Evolutionary conservation across 1,284 basidiomycete genomes (phyloP).

Genomic region (Boletus sp.): DNA sequence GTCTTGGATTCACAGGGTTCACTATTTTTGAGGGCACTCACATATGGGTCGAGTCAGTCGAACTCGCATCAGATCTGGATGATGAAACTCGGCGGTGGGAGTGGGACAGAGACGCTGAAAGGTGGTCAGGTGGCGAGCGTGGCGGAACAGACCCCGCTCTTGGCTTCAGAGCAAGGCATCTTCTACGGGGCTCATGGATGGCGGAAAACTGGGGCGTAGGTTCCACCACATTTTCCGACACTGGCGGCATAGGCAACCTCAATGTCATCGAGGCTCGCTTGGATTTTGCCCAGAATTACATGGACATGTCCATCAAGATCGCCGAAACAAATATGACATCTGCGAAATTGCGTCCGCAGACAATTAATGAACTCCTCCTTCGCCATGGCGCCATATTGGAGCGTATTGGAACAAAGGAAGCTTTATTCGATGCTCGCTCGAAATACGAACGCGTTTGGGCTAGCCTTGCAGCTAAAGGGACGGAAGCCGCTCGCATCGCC

Average conservation of each 20-base stretch:
- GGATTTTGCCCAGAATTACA: slow-evolving; percentile 53
- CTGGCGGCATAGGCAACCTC: slow-evolving; percentile 39
- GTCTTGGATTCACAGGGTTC: slow-evolving; percentile 40
- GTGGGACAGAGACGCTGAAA: slow-evolving; percentile 70
- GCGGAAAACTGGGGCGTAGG: slow-evolving; percentile 71
- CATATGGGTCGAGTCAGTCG: slow-evolving; percentile 66
- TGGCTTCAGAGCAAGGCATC: slow-evolving; percentile 64
- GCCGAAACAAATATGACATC: slow-evolving; percentile 41
- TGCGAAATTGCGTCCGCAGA: slow-evolving; percentile 47
- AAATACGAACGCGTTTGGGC: slow-evolving; percentile 68
- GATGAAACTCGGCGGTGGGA: slow-evolving; percentile 60
- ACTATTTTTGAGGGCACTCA: slow-evolving; percentile 61
- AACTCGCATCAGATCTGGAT: slow-evolving; percentile 53
- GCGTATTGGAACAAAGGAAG: slow-evolving; percentile 57
- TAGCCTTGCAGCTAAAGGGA: slow-evolving; percentile 39
- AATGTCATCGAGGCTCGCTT: slow-evolving; percentile 52
- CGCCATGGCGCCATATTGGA: slow-evolving; percentile 69
- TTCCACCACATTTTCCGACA: slow-evolving; percentile 38
- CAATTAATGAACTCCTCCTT: slow-evolving; percentile 57
- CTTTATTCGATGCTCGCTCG: slow-evolving; percentile 56
- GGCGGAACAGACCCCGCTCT: slow-evolving; percentile 77
- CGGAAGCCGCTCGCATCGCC: slow-evolving; percentile 56
- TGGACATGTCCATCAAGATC: slow-evolving; percentile 50
- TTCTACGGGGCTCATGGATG: slow-evolving; percentile 76
- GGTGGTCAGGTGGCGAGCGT: slow-evolving; percentile 67